These are phyloP conservation scores for Neurospora discreta DNA, from an alignment of 495 filamentous ascomycete species.

Conservation along the genomic window DNA sequence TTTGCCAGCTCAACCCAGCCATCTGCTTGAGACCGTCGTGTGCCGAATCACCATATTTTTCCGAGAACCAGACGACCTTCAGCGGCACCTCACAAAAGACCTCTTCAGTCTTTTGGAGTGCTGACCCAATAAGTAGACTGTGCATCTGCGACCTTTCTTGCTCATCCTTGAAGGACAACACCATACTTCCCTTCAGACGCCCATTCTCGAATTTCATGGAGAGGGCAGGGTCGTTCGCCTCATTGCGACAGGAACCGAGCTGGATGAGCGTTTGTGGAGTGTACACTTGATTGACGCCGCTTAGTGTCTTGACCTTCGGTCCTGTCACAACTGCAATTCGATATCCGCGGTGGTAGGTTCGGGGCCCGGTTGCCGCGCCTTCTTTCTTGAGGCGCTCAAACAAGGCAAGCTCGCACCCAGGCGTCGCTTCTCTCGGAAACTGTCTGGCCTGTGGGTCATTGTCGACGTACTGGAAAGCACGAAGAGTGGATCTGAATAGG, in stretches of 20 bases:
- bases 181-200: constrained; percentile 52
- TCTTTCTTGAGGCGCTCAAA: constrained; percentile 57
- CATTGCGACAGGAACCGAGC: constrained; percentile 60
- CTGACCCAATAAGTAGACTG: constrained; percentile 56
- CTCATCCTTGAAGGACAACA: constrained; percentile 61
- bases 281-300: constrained; percentile 56
- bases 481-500: constrained; percentile 52
- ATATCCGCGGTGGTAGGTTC: constrained; percentile 62
- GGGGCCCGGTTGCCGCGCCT: constrained; percentile 53
- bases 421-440: constrained; percentile 64
- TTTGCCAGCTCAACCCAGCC: constrained; percentile 36
- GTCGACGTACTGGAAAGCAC: constrained; percentile 67
- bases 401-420: constrained; percentile 53
- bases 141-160: constrained; percentile 56
- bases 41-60: constrained; percentile 32
- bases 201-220: constrained; percentile 59
- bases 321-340: constrained; percentile 64
- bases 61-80: constrained; percentile 51
- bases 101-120: constrained; percentile 45
- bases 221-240: constrained; percentile 53
- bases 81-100: constrained; percentile 52
- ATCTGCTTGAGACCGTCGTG: constrained; percentile 33
- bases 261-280: constrained; percentile 50
- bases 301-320: constrained; percentile 61
- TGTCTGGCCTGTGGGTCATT: constrained; percentile 47